These are phyloP conservation scores for Barnettozyma hawaiiensis DNA, from an alignment of 1,139 yeast genomes.

Conservation along the genomic window DNA sequence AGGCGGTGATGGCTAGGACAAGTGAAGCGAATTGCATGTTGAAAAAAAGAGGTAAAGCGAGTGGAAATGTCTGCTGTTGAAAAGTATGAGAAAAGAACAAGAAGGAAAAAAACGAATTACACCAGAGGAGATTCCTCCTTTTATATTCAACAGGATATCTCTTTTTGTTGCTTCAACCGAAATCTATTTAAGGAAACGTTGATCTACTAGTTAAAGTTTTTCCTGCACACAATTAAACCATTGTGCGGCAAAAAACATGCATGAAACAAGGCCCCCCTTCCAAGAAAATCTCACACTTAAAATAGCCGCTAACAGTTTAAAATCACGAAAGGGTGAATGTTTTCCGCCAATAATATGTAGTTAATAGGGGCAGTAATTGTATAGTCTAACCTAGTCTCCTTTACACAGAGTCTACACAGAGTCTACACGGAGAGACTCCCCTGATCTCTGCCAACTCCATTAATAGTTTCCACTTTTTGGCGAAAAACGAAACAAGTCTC, in stretches of 20 bases:
- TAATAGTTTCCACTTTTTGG: too few relatives aligned
- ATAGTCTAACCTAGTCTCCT: too few relatives aligned
- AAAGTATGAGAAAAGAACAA: background rate
- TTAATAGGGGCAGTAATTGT: too few relatives aligned
- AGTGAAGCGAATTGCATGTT: conserved; percentile 9
- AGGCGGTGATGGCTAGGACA: conserved; percentile 3
- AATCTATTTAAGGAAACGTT: conserved; percentile 1
- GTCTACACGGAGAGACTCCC: too few relatives aligned
- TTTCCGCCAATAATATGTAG: background rate
- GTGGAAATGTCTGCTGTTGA: background rate
- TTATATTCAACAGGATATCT: background rate
- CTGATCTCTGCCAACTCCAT: too few relatives aligned
- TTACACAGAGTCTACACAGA: too few relatives aligned
- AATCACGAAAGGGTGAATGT: background rate
- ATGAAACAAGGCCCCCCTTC: background rate
- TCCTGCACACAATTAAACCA: background rate
- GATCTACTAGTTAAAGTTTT: background rate
- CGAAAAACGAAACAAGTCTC: background rate
- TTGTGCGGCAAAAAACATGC: background rate
- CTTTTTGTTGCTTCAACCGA: background rate
- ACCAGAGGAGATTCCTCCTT: background rate
- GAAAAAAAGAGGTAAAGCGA: conserved; percentile 4
- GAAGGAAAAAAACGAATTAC: background rate
- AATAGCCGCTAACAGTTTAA: background rate
- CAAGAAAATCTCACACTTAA: background rate